phyloP scores from a whole-genome alignment of 805 yeast species.

The Zygosaccharomyces gambellarensis region DNA sequence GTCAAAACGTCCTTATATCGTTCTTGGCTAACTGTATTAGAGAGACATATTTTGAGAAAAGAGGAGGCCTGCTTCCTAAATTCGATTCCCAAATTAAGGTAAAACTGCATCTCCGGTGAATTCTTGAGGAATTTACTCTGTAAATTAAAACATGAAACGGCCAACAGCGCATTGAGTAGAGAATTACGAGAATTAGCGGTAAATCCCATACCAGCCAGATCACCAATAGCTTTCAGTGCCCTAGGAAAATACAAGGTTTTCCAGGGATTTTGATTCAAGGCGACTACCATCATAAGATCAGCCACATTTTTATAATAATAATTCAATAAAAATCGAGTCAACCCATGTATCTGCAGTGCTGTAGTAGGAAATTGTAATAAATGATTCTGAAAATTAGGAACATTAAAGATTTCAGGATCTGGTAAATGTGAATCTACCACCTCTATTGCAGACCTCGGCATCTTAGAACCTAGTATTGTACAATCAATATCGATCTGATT shows the following conservation, averaged over 20 bases:
- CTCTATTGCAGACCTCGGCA: conserved; percentile 25
- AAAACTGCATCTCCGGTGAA: conserved; percentile 63
- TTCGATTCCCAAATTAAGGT: conserved; percentile 66
- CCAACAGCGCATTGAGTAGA: conserved; percentile 68
- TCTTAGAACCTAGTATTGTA: conserved; percentile 13
- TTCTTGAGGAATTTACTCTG: conserved; percentile 67
- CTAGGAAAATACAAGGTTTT: conserved; percentile 79
- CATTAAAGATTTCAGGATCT: conserved; percentile 15
- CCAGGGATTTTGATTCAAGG: conserved; percentile 79
- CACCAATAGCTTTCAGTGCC: conserved; percentile 79
- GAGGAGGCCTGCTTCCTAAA: conserved; percentile 69
- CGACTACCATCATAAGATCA: conserved; percentile 69
- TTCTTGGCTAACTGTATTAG: conserved; percentile 47
- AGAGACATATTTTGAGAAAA: conserved; percentile 57
- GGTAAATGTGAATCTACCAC: conserved; percentile 19
- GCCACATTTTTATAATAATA: conserved; percentile 75
- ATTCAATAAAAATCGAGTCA: conserved; percentile 65
- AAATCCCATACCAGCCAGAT: conserved; percentile 63
- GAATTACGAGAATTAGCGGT: conserved; percentile 77
- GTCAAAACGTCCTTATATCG: conserved; percentile 80
- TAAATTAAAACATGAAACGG: conserved; percentile 76
- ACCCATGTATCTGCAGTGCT: conserved; percentile 60
- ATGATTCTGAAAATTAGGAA: conserved; percentile 12
- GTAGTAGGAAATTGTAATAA: conserved; percentile 49
- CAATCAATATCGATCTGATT: conserved; percentile 7